Percentiles rank a stretch among this genome's conserved stretches.
Conservation (phyloP, 176 grass and related monocot species). For the Aegilops sharonensis region DNA sequence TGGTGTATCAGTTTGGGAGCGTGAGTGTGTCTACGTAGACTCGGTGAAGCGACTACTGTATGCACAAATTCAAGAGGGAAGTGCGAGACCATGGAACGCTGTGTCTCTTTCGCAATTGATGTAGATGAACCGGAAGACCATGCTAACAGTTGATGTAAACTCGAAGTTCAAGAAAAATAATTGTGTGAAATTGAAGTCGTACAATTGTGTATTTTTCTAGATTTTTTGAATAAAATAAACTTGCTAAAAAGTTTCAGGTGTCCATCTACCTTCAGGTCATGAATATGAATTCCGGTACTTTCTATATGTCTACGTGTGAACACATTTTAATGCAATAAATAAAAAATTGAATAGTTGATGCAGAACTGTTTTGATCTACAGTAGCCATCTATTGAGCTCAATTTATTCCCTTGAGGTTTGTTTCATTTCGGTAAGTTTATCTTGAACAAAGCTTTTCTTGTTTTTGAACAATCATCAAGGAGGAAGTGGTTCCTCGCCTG, state of each 20-base stretch:
- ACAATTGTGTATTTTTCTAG: too few relatives aligned
- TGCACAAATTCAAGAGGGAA: too few relatives aligned
- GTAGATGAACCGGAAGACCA: constrained; percentile 52
- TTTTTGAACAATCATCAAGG: too few relatives aligned
- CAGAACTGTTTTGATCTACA: background rate
- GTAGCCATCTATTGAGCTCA: background rate
- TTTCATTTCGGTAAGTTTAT: background rate
- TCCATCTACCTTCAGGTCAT: background rate
- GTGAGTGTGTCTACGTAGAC: constrained; percentile 29
- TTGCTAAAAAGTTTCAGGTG: background rate
- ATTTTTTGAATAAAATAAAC: too few relatives aligned
- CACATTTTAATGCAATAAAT: background rate
- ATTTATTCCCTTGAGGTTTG: background rate
- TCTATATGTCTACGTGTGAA: background rate
- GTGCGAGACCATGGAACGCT: constrained; percentile 37
- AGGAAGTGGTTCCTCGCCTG: too few relatives aligned
- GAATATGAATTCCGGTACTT: background rate
- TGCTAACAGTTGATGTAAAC: background rate
- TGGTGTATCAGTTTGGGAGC: constrained; percentile 75
- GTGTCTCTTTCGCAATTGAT: constrained; percentile 68
- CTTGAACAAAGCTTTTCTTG: too few relatives aligned
- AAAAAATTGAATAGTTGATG: background rate
- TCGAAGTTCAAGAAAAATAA: background rate
- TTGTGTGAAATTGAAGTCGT: background rate
- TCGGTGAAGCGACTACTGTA: too few relatives aligned